Evolutionary conservation across 208 protist genomes (phyloP), one percentile per base, ranked within the genome.

Genomic region (Trypanosoma platydactyli): DNA sequence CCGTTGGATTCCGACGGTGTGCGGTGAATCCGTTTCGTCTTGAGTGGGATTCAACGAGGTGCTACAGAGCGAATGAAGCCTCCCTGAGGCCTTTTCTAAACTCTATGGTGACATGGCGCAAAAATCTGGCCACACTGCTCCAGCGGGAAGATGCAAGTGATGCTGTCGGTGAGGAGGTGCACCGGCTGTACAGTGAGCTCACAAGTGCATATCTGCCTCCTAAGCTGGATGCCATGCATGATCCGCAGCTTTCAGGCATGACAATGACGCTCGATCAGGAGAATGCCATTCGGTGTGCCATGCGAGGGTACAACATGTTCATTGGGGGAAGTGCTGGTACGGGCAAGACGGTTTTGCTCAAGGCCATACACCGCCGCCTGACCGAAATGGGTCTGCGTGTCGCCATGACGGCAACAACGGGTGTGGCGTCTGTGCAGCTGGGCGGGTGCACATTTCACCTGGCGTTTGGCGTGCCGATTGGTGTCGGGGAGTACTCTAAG

Each of bases 371-470:
- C 69, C 71, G 79, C 27, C 55, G 80, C 15, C 68, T 97, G 13
- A 70, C 67, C 0, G 71, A 79, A 51, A 41, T 70, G 29, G 88
- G 87, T 13, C 77, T 95, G 67, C 79, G 79, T 13, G 92, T 97
- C 7, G 93, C 91, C 29, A 78, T 95, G 79, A 95, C 90, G 38
- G 93, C 93, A 7, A 91, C 89, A 12, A 96, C 90, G 1, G 93
- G 93, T 30, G 91, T 95, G 16, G 91, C 93, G 11, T 83, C 91
- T 2, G 81, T 94, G 41, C 92, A 97, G 74, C 76, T 97, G 2
- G 88, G 88, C 35, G 93, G 93, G 16, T 95, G 86, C 68, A 97
- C 93, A n/a, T 94, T 97, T 53, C 93, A 97, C 70, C 73, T 84
- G 68, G 84, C 85, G 55, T 94, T 97, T 68, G 75, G 83, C 29